Conservation (phyloP, 2,329 filamentous ascomycete species). For the Nigrospora osmanthi region DNA sequence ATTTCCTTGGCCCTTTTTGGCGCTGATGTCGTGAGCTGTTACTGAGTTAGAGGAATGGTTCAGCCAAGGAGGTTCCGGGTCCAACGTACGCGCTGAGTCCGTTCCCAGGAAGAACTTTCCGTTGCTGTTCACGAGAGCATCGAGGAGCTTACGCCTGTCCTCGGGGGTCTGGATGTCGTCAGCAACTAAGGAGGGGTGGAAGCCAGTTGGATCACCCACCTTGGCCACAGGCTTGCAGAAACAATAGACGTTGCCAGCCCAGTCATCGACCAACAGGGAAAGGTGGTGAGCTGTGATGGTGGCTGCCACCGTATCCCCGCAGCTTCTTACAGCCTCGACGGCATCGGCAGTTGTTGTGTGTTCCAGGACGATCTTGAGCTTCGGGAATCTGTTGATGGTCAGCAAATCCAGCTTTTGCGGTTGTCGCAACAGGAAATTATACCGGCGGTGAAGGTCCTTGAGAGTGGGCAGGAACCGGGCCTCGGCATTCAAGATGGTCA, state of each 20-base stretch:
- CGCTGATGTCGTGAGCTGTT: constrained; percentile 40
- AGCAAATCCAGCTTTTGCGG: neutral
- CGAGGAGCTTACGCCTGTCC: constrained; percentile 65
- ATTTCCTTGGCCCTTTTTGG: constrained; percentile 49
- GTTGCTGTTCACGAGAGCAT: constrained; percentile 50
- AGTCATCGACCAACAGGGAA: constrained; percentile 56
- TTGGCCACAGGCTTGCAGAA: constrained; percentile 65
- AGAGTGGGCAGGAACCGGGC: constrained; percentile 58
- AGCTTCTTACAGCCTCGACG: constrained; percentile 50
- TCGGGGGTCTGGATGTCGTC: constrained; percentile 18
- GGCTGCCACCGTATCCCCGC: constrained; percentile 51
- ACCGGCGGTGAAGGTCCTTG: constrained; percentile 38
- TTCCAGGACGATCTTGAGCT: constrained; percentile 36
- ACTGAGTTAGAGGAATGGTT: neutral
- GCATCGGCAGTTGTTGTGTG: constrained; percentile 60
- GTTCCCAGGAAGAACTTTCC: constrained; percentile 65
- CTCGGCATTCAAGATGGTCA: constrained; percentile 53
- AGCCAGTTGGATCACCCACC: constrained; percentile 21
- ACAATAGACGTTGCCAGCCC: constrained; percentile 41
- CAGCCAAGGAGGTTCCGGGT: neutral
- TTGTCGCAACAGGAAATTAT: neutral
- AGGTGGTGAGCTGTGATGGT: constrained; percentile 55
- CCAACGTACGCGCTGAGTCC: constrained; percentile 60
- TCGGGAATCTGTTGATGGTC: constrained; percentile 31
- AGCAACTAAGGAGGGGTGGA: neutral